Evolutionary conservation across 108 stramenopile genomes (phyloP).

Genomic region (Halocafeteria seosinensis): DNA sequence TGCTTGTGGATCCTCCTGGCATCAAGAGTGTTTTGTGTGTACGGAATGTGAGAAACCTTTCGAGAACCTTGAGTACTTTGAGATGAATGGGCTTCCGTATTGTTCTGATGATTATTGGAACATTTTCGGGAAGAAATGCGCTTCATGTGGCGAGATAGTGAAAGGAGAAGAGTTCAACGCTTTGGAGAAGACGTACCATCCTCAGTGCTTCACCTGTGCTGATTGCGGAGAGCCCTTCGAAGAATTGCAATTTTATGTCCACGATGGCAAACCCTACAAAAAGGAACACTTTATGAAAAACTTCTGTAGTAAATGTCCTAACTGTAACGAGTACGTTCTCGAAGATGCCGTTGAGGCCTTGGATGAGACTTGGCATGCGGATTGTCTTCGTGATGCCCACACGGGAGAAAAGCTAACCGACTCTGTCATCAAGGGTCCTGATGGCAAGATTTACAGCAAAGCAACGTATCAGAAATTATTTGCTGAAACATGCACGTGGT

Average conservation of each 20-base stretch:
- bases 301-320: slow-evolving; percentile 6
- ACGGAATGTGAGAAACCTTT: neutral
- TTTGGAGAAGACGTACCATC: slow-evolving; percentile 8
- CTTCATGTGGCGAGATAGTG: slow-evolving; percentile 8
- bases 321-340: neutral
- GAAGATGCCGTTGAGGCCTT: neutral
- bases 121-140: slow-evolving; percentile 6
- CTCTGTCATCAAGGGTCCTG: neutral
- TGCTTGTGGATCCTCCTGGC: slow-evolving; percentile 10
- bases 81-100: slow-evolving; percentile 4
- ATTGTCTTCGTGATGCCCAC: slow-evolving; percentile 5
- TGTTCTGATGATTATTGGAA: neutral
- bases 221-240: neutral
- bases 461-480: neutral
- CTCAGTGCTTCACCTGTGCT: slow-evolving; percentile 10
- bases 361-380: slow-evolving; percentile 7
- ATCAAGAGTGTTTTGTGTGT: slow-evolving; percentile 4
- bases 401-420: neutral
- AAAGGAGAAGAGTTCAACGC: neutral
- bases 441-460: neutral
- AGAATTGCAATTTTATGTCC: neutral
- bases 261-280: slow-evolving; percentile 10
- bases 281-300: neutral
- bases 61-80: neutral
- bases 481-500: neutral